These are phyloP conservation scores for Plasmodium gaboni DNA, from an alignment of 169 alveolate species.

Conservation along the genomic window DNA sequence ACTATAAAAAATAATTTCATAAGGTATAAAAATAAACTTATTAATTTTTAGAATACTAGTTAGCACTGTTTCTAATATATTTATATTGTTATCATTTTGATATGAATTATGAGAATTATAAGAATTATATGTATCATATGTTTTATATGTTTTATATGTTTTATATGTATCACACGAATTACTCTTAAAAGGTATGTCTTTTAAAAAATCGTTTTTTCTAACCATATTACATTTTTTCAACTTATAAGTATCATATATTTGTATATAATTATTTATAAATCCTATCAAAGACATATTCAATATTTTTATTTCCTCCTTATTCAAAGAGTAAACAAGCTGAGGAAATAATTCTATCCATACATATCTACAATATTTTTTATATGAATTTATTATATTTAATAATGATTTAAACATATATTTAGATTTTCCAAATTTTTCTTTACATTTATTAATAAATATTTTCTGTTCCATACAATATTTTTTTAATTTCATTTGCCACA, in stretches of 20 bases:
- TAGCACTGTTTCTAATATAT: slow-evolving; percentile 46
- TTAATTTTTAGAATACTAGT: slow-evolving; percentile 32
- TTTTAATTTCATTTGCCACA: slow-evolving; percentile 31
- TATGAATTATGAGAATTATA: slow-evolving; percentile 20
- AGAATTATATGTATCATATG: too few species aligned
- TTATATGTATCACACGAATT: background rate
- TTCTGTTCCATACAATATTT: slow-evolving; percentile 66
- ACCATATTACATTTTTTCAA: background rate
- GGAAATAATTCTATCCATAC: slow-evolving; percentile 63
- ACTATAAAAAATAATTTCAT: slow-evolving; percentile 58
- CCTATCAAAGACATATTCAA: slow-evolving; percentile 48
- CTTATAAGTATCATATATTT: slow-evolving; percentile 8
- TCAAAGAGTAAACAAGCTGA: slow-evolving; percentile 30
- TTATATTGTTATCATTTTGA: slow-evolving; percentile 39
- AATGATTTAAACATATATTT: slow-evolving; percentile 65
- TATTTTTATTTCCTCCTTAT: slow-evolving; percentile 15
- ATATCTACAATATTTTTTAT: slow-evolving; percentile 41
- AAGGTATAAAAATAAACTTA: slow-evolving; percentile 17
- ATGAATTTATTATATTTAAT: slow-evolving; percentile 22
- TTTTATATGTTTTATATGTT: too few species aligned
- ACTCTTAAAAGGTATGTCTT: background rate
- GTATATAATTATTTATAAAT: slow-evolving; percentile 46
- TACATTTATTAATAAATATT: slow-evolving; percentile 27
- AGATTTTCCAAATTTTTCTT: slow-evolving; percentile 33
- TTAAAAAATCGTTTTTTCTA: background rate